Evolutionary conservation across 495 filamentous ascomycete species (phyloP), one percentile per base, ranked within the genome.

Genomic region (Penicillium simplicissimum): DNA sequence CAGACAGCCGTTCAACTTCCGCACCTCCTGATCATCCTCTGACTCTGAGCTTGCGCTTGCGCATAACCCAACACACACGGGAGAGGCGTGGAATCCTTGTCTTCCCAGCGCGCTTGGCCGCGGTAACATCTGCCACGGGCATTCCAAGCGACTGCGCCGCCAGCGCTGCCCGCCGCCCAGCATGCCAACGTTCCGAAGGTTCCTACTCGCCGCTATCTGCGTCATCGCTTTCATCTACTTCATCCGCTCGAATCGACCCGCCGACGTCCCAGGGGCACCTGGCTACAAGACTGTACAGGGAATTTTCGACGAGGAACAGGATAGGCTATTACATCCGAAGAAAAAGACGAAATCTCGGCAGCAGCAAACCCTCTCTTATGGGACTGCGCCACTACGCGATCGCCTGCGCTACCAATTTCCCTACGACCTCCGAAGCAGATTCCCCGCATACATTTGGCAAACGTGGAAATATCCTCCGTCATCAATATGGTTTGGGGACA

Each of bases 381-480:
- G 66, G 45, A 74, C 54, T 58, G 67, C 78, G 67, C 85, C 90
- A 11, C 77, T 98, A 17, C 84, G 87, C 69, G 90, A 96, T 34
- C 92, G 93, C 68, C 82, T 98, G 53, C 90, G 86, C 38, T 96
- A 96, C 79, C 90, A 96, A 67, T 98, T 94, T 71, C 92, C 93
- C 13, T 98, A 98, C 78, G 88, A 96, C 65, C 83, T 93, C 49
- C 87, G 91, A 63, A 72, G 79, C 58, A 93, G 91, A 73, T 98
- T 98, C 74, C 95, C 95, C 0, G 93, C 92, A 31, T 98, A 96
- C 76, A 96, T 98, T 61, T 98, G 95, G 95, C 95, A 98, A 79
- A 98, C 95, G 40, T 98, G 95, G 95, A 97, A 96, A 76, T 90
- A 88, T 71, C 89, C 87, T 1, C 95, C 96, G 1, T 83, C 88